Percentiles rank a stretch among this genome's conserved stretches.
These are phyloP conservation scores for Alternaria viburni DNA, from an alignment of 2,329 filamentous ascomycete genomes.

Conservation along the genomic window DNA sequence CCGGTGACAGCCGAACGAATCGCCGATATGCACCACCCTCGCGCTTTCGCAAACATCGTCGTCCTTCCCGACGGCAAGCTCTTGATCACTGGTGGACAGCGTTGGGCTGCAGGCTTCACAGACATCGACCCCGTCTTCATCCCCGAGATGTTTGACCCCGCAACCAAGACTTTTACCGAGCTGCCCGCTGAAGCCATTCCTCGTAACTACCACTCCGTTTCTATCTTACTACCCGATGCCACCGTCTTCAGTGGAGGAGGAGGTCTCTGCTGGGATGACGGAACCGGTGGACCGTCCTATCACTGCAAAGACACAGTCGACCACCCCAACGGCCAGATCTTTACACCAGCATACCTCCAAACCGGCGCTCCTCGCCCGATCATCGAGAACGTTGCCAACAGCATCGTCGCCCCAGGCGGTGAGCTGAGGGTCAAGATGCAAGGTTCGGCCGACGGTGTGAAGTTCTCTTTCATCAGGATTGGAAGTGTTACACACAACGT, in stretches of 20 bases:
- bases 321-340: conserved; percentile 58
- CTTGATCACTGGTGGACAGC: conserved; percentile 30
- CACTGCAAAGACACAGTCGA: conserved; percentile 58
- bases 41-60: conserved; percentile 27
- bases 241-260: conserved; percentile 29
- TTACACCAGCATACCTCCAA: conserved; percentile 61
- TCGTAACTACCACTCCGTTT: conserved; percentile 30
- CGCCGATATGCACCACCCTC: conserved; percentile 18
- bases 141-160: conserved; percentile 29
- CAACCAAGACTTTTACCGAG: conserved; percentile 21
- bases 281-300: conserved; percentile 28
- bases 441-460: conserved; percentile 12
- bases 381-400: conserved; percentile 12
- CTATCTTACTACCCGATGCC: conserved; percentile 29
- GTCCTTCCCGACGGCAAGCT: conserved; percentile 33
- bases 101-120: conserved; percentile 18
- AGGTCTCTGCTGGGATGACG: conserved; percentile 24
- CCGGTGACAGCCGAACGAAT: conserved; percentile 15
- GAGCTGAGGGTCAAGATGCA: conserved; percentile 17
- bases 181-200: conserved; percentile 20
- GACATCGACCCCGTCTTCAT: conserved; percentile 20
- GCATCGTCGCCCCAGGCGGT: conserved; percentile 15
- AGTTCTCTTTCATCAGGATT: conserved; percentile 25
- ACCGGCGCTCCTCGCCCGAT: conserved; percentile 26
- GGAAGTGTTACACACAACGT: conserved; percentile 31